phyloP scores from a whole-genome alignment of 768 basidiomycete species.

The Pleurotus pulmonarius region DNA sequence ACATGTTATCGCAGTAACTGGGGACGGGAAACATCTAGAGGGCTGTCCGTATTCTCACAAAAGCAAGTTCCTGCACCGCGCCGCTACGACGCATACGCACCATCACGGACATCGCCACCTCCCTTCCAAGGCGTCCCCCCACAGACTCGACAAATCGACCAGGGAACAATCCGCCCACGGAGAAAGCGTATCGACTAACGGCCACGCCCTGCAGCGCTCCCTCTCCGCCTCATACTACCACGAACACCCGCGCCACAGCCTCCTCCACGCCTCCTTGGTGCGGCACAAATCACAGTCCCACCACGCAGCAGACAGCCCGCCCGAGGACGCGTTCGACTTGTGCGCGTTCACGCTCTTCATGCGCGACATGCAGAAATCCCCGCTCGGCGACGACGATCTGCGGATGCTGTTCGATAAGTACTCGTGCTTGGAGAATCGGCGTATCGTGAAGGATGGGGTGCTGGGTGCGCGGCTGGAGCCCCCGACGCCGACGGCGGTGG shows the following conservation, averaged over 20 bases:
- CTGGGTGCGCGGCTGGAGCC: not conserved
- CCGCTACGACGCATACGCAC: not conserved
- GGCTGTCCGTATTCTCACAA: not conserved
- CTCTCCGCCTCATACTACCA: not conserved
- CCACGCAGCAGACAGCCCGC: not conserved
- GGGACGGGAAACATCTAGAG: not conserved
- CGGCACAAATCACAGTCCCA: not conserved
- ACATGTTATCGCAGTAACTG: constrained; percentile 23
- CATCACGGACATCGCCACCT: not conserved
- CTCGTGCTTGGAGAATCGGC: not conserved
- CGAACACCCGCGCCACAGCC: not conserved
- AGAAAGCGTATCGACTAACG: not conserved
- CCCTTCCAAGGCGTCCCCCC: not conserved
- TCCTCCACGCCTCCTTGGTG: not conserved
- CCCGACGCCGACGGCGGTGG: not conserved
- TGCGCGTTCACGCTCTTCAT: constrained; percentile 42
- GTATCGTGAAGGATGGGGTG: not conserved
- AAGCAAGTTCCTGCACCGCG: not conserved
- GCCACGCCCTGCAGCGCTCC: not conserved
- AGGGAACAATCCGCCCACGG: not conserved
- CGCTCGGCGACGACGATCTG: constrained; percentile 28
- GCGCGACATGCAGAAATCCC: constrained; percentile 39
- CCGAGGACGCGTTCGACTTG: constrained; percentile 35
- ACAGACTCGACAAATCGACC: not conserved
- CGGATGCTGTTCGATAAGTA: constrained; percentile 33